These are phyloP conservation scores for Allium cepa DNA, from an alignment of 106 monocot species.

Conservation along the genomic window DNA sequence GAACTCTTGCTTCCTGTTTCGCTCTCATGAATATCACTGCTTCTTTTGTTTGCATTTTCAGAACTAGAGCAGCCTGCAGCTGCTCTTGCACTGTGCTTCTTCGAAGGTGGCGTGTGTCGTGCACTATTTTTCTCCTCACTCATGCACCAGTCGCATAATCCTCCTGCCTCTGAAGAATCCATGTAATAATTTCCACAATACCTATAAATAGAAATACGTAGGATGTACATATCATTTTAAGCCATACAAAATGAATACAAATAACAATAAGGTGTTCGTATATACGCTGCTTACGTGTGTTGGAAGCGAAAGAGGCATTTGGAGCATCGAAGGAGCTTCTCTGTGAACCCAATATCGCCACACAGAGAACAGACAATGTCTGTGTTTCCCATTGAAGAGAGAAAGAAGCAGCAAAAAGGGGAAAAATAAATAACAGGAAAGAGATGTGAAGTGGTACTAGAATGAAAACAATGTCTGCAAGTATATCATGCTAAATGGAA, in stretches of 20 bases:
- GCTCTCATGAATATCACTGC: not conserved
- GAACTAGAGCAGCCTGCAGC: not conserved
- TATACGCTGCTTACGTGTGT: constrained; percentile 31
- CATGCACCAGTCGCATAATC: constrained; percentile 45
- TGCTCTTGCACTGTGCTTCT: constrained; percentile 5
- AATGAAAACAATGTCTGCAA: too few relatives aligned
- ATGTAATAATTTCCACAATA: constrained; percentile 54
- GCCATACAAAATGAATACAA: too few relatives aligned
- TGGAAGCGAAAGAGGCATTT: constrained; percentile 56
- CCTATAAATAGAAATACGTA: constrained; percentile 4
- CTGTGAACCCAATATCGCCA: constrained; percentile 61
- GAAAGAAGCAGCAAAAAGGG: not conserved
- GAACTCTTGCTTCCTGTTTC: not conserved
- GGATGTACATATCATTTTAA: too few relatives aligned
- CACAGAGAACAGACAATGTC: constrained; percentile 49
- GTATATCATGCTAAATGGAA: too few relatives aligned
- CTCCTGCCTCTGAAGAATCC: constrained; percentile 2
- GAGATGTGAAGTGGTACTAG: not conserved
- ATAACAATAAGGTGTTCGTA: too few relatives aligned
- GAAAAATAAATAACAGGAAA: not conserved
- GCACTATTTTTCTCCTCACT: constrained; percentile 14
- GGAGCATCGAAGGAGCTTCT: constrained; percentile 54
- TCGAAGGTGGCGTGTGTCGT: too few relatives aligned
- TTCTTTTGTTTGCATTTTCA: not conserved
- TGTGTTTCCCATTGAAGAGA: constrained; percentile 23